Percentiles rank a stretch among this genome's conserved stretches.
phyloP scores from a whole-genome alignment of 805 yeast genomes.

The Candida insectalens region DNA sequence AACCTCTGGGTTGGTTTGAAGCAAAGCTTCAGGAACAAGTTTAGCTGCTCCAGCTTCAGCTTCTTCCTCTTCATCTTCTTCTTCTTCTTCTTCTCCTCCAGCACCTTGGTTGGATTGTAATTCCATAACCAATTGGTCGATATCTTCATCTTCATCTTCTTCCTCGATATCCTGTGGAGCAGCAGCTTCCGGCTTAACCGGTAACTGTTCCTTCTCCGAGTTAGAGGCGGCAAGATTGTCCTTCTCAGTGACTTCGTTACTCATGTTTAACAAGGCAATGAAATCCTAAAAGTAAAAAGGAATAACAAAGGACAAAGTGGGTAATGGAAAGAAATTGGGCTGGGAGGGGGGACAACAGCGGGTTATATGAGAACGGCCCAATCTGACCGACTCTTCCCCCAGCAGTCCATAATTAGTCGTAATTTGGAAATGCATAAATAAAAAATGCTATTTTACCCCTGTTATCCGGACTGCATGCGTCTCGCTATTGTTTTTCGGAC shows the following conservation, averaged over 20 bases:
- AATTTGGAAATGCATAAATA: too few species aligned
- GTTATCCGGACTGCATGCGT: too few species aligned
- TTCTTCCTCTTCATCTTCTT: constrained; percentile 36
- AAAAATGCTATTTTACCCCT: too few species aligned
- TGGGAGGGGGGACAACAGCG: too few species aligned
- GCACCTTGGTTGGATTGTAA: constrained; percentile 57
- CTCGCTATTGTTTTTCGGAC: too few species aligned
- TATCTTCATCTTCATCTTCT: constrained; percentile 49
- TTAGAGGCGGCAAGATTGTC: not conserved
- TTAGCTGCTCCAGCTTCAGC: constrained; percentile 47
- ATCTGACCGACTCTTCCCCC: too few species aligned
- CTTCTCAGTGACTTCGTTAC: constrained; percentile 1
- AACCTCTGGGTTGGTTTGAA: constrained; percentile 66
- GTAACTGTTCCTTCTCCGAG: constrained; percentile 8
- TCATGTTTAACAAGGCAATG: constrained; percentile 2
- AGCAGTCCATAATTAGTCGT: too few species aligned
- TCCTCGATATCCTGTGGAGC: too few species aligned
- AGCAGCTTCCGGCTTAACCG: constrained; percentile 21
- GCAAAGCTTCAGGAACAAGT: constrained; percentile 75
- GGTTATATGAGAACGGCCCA: too few species aligned
- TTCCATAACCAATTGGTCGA: constrained; percentile 66
- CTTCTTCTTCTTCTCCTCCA: constrained; percentile 33
- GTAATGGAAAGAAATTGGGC: not conserved
- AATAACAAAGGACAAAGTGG: constrained; percentile 1
- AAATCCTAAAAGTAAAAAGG: constrained; percentile 2